These are phyloP conservation scores for Lachnellula cervina DNA, from an alignment of 2,329 filamentous ascomycete genomes.

Conservation along the genomic window DNA sequence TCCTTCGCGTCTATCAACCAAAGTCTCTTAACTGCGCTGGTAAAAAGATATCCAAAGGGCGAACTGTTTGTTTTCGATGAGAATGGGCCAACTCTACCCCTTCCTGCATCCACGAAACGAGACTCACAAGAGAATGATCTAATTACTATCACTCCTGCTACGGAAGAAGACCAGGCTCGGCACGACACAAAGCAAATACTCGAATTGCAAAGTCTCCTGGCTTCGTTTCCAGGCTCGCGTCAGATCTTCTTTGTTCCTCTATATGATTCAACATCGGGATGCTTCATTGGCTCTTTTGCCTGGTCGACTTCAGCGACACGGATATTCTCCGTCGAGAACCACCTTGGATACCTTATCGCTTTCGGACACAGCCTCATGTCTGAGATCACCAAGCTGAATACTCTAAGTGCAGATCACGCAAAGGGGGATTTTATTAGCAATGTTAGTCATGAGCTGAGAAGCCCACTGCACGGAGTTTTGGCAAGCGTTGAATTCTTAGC, in stretches of 20 bases:
- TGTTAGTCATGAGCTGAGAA: conserved; percentile 53
- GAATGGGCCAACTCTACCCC: conserved; percentile 16
- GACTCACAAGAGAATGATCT: neutral
- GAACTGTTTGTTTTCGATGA: conserved; percentile 25
- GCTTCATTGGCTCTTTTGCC: conserved; percentile 43
- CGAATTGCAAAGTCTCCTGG: conserved; percentile 28
- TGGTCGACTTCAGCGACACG: conserved; percentile 41
- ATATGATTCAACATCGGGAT: conserved; percentile 41
- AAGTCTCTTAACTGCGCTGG: conserved; percentile 18
- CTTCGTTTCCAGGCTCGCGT: conserved; percentile 39
- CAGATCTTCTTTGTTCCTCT: conserved; percentile 44
- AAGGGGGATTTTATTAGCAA: conserved; percentile 54
- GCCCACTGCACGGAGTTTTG: conserved; percentile 51
- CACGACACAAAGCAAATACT: conserved; percentile 8
- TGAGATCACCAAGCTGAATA: conserved; percentile 47
- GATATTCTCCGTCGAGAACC: conserved; percentile 30
- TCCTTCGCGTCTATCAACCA: conserved; percentile 19
- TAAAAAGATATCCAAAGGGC: conserved; percentile 26
- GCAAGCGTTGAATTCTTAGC: conserved; percentile 45
- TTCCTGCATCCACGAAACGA: neutral
- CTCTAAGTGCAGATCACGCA: conserved; percentile 42
- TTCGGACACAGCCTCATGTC: conserved; percentile 48
- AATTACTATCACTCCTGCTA: neutral
- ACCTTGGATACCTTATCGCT: conserved; percentile 34
- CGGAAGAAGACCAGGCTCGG: conserved; percentile 4